These are phyloP conservation scores for Byssochlamys sp. DNA, from an alignment of 2,329 filamentous ascomycete species.

Conservation along the genomic window DNA sequence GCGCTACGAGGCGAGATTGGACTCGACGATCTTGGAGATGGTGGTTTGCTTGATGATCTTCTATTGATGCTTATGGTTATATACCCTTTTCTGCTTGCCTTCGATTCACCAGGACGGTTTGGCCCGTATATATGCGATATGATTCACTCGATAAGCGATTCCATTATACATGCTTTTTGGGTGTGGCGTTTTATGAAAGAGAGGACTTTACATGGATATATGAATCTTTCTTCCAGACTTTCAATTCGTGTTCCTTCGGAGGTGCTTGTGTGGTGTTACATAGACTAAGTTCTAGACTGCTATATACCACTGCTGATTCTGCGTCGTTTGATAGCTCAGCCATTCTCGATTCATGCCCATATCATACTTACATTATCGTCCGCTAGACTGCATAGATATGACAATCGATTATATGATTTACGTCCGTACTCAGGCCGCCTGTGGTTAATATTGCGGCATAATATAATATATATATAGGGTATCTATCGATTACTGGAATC, in stretches of 20 bases:
- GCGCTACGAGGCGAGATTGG: constrained; percentile 43
- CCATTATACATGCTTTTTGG: background rate
- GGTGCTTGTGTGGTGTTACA: background rate
- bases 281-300: background rate
- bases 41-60: constrained; percentile 15
- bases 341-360: background rate
- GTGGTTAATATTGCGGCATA: background rate
- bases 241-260: background rate
- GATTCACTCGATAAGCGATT: background rate
- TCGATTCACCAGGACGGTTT: background rate
- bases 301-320: background rate
- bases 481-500: too few species aligned
- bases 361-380: too few species aligned
- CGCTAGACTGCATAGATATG: too few species aligned
- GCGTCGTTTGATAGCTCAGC: background rate
- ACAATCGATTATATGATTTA: too few species aligned
- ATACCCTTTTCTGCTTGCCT: background rate
- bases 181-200: background rate
- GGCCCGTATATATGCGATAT: background rate
- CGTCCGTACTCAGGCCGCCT: too few species aligned
- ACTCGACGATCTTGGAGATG: constrained; percentile 23
- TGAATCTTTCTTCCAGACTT: background rate
- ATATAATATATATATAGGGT: background rate
- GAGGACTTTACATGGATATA: background rate
- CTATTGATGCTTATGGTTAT: background rate